Percentiles rank a stretch among this genome's conserved stretches.
Conservation (phyloP, 1,139 yeast genomes). For the Saccharomyces hybrid region DNA sequence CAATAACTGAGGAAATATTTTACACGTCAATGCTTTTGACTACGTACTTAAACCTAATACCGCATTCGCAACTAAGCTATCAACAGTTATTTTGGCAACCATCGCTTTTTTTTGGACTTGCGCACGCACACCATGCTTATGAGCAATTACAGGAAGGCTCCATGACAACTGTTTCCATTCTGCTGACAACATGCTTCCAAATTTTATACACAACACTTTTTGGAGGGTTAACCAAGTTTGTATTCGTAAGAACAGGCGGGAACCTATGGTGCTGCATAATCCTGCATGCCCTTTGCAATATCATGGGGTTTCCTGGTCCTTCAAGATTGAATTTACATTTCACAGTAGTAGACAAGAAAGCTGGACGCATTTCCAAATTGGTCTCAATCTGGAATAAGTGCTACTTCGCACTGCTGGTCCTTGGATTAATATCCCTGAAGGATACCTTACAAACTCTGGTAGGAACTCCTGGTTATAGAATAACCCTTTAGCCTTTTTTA, state of each 20-base stretch:
- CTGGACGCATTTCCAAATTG: conserved; percentile 6
- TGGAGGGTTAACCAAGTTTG: conserved; percentile 64
- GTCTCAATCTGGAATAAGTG: conserved; percentile 20
- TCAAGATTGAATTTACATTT: conserved; percentile 17
- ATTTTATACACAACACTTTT: conserved; percentile 67
- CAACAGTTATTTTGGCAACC: conserved; percentile 38
- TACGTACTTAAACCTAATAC: conserved; percentile 33
- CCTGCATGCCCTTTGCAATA: conserved; percentile 70
- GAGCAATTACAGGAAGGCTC: conserved; percentile 39
- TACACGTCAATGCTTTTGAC: conserved; percentile 58
- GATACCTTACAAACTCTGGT: conserved; percentile 1
- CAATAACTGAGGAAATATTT: conserved; percentile 79
- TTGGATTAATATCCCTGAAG: conserved; percentile 17
- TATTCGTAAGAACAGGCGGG: conserved; percentile 45
- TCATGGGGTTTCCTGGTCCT: conserved; percentile 62
- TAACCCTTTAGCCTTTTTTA: neutral
- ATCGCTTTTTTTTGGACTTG: conserved; percentile 80
- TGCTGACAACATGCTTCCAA: conserved; percentile 48
- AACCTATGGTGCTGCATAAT: conserved; percentile 57
- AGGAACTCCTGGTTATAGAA: neutral
- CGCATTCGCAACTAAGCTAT: conserved; percentile 21
- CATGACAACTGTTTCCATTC: conserved; percentile 31
- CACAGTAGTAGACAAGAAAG: conserved; percentile 9
- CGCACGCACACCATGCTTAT: conserved; percentile 81
- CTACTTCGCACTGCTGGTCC: conserved; percentile 15